Evolutionary conservation across 1,284 basidiomycete genomes (phyloP), one percentile per base, ranked within the genome.

Genomic region (Rhodotorula sp.): DNA sequence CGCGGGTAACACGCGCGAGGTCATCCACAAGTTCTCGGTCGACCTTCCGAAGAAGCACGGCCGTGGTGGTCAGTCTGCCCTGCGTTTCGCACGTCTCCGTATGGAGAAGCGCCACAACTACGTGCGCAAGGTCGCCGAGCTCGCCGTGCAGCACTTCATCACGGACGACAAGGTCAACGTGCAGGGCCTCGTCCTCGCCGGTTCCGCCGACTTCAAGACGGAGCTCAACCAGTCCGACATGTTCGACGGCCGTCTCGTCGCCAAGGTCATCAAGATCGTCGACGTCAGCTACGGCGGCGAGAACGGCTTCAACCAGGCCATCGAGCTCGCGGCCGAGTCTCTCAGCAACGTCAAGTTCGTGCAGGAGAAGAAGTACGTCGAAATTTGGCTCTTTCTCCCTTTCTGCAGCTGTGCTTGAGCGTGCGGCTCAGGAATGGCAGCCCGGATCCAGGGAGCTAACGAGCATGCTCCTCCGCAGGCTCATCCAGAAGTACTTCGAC

Each of bases 91-190:
- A 54, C 96, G 97, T 88, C 89, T 99, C 70, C 92, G 97, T 82
- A 97, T 98, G 81, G 97, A 99, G 84, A 97, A 97, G 80, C 89
- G 97, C 68, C 96, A 99, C 89, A 99, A 99, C 84, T 99, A 99
- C 82, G 95, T 99, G 62, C 91, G 97, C 78, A 99, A 99, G 84
- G 95, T 99, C 70, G 95, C 96, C 66, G 96, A 99, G 83, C 85
- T 89, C 68, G 94, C 97, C 4, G 95, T 98, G 14, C 95, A 98
- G 83, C 94, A 98, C 83, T 99, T 93, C 82, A 97, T 99, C 82
- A 94, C 94, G 59, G 90, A 89, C 82, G 97, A 99, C 86, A 97
- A 97, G 83, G 95, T 98, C 84, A 99, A 99, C 81, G 93, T 97
- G 44, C 91, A 91, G 63, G 97, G 97, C 62, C 85, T 99, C 65